A percentile compares a stretch with the other conserved stretches of the same genome.
Conservation (phyloP, 83 land plant species). For the Diphasiastrum complanatum region DNA sequence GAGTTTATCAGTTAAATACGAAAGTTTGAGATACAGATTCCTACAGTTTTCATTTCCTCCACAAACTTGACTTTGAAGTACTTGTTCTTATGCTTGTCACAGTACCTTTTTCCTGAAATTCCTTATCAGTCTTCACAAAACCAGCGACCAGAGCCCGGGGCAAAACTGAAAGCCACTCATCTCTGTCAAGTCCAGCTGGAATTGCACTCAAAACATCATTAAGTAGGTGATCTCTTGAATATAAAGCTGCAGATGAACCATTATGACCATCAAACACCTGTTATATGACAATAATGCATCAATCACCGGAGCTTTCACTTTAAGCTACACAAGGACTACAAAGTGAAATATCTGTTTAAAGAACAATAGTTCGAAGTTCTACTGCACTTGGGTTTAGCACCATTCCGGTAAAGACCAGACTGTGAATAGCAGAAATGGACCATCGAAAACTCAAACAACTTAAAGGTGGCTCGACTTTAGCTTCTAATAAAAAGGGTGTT, state of each 20-base stretch:
- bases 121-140: slow-evolving; percentile 83
- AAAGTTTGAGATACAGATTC: not conserved
- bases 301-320: not conserved
- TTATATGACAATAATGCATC: slow-evolving; percentile 12
- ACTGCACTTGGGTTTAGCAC: too few relatives aligned
- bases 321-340: not conserved
- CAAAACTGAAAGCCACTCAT: slow-evolving; percentile 78
- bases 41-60: not conserved
- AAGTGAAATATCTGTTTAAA: too few relatives aligned
- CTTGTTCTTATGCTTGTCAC: not conserved
- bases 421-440: too few relatives aligned
- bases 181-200: slow-evolving; percentile 56
- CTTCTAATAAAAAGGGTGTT: too few relatives aligned
- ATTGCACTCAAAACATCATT: slow-evolving; percentile 73
- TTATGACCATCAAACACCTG: slow-evolving; percentile 96
- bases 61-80: slow-evolving; percentile 2
- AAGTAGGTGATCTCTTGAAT: slow-evolving; percentile 66
- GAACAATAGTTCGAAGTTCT: too few relatives aligned
- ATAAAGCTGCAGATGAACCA: slow-evolving; percentile 86
- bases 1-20: not conserved
- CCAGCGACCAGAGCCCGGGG: slow-evolving; percentile 92
- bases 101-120: slow-evolving; percentile 67
- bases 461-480: too few relatives aligned
- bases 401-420: too few relatives aligned
- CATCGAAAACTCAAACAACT: too few relatives aligned